Base-by-base conservation (phyloP, 352 stramenopile genomes). In the Phytophthora ohioensis region DNA sequence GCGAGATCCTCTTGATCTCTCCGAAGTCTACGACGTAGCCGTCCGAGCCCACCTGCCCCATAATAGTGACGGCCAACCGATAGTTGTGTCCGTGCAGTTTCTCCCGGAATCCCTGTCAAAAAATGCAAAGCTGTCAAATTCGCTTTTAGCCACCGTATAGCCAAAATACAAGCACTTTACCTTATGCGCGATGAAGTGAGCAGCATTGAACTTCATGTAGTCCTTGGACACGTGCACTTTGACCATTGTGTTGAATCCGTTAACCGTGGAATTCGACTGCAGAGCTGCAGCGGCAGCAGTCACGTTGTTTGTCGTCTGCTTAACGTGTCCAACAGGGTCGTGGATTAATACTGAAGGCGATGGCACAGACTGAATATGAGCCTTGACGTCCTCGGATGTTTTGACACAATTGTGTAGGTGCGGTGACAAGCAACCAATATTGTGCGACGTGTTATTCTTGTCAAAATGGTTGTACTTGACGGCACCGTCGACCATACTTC, bases 11-110 rank as follows among this genome's bases (percentile, higher is more conserved):
- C 79, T 99, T 99, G 66, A 99, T 95, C 69, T 98, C 91, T 27
- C 97, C 97, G 88, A 99, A 99, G 78, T 99, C 97, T 6, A 99
- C 67, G 5, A 99, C 90, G 68, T 99, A 99, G 58, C 97, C 97
- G 75, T 99, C 97, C 5, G 71, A 56, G 5, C 91, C 91, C 48
- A 99, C 85, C 31, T 73, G 62, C 9, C 86, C 92, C 4, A 84
- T 93, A 57, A 96, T 91, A 9, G 88, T 95, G n/a, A 99, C 91
- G 3, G 85, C 90, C 15, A 98, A 85, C 5, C 79, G 88, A 78
- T 99, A 99, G 76, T 99, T 99, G 84, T 99, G 97, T 45, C 97
- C 97, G 65, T 99, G 97, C 5, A 99, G 71, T 43, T 96, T 90
- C 79, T 99, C 97, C 9, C 97, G 89, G 81, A 98, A 99, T 31